A percentile compares a stretch with the other conserved stretches of the same genome.
Conservation (phyloP, 495 filamentous ascomycete species). For the Penicillium silybi region DNA sequence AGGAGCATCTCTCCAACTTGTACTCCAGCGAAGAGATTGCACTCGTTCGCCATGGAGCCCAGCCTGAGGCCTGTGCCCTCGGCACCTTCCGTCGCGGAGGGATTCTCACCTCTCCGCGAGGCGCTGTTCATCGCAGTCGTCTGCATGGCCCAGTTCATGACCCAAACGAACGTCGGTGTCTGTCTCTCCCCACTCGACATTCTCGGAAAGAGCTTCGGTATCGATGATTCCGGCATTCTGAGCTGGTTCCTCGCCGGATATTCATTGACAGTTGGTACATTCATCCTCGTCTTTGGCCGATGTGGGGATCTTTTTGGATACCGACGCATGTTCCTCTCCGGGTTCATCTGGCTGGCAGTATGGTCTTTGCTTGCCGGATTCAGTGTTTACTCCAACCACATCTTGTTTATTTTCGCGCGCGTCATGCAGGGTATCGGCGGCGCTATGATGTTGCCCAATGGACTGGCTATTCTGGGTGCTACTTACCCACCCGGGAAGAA, state of each 20-base stretch:
- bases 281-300: constrained; percentile 60
- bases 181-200: constrained; percentile 36
- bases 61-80: constrained; percentile 13
- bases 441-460: constrained; percentile 60
- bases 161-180: constrained; percentile 27
- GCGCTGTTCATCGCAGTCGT: constrained; percentile 24
- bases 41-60: not conserved
- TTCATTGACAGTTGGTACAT: constrained; percentile 58
- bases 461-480: constrained; percentile 54
- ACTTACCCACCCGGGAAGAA: constrained; percentile 49
- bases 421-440: constrained; percentile 60
- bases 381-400: constrained; percentile 42
- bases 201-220: constrained; percentile 45
- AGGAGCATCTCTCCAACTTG: too few species aligned
- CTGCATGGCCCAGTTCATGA: constrained; percentile 36
- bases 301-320: constrained; percentile 58
- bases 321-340: constrained; percentile 52
- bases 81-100: constrained; percentile 19
- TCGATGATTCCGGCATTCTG: constrained; percentile 35
- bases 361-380: constrained; percentile 56
- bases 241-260: constrained; percentile 58
- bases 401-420: constrained; percentile 57
- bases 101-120: constrained; percentile 22
- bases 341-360: constrained; percentile 54
- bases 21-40: too few species aligned